Conservation (phyloP, 2,329 filamentous ascomycete genomes). For the Magnaporthiopsis incrustans region DNA sequence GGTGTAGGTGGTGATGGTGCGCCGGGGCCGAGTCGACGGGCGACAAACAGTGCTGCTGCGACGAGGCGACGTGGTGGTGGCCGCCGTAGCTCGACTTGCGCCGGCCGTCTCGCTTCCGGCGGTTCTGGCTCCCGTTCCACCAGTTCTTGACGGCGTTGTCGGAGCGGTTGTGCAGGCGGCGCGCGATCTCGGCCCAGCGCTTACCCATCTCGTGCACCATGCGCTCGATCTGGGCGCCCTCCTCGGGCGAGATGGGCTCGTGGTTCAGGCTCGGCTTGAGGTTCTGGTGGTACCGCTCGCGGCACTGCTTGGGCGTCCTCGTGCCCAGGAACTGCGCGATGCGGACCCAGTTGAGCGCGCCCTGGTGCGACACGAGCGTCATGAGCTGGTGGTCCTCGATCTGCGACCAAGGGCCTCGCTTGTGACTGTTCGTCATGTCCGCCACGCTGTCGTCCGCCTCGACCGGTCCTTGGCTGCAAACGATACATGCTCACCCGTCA, state of each 20-base stretch:
- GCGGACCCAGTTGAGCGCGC: slow-evolving; percentile 51
- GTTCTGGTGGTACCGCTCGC: slow-evolving; percentile 91
- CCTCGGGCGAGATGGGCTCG: slow-evolving; percentile 62
- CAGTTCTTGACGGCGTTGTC: slow-evolving; percentile 97
- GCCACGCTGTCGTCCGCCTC: not conserved
- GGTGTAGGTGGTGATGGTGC: slow-evolving; percentile 16
- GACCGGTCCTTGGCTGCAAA: not conserved
- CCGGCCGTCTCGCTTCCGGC: slow-evolving; percentile 49
- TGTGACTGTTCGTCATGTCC: not conserved
- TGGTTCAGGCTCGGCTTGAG: slow-evolving; percentile 70
- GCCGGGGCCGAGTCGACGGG: slow-evolving; percentile 16
- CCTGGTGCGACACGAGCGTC: slow-evolving; percentile 57
- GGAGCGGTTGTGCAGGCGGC: slow-evolving; percentile 72
- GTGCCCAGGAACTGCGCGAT: slow-evolving; percentile 32
- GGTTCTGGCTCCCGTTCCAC: slow-evolving; percentile 93
- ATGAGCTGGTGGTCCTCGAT: slow-evolving; percentile 61
- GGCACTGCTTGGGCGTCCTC: slow-evolving; percentile 87
- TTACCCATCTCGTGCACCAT: slow-evolving; percentile 74
- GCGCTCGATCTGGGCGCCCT: slow-evolving; percentile 65
- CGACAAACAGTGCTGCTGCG: slow-evolving; percentile 5
- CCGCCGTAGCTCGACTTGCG: slow-evolving; percentile 22
- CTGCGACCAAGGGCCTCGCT: slow-evolving; percentile 52
- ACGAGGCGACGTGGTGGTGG: slow-evolving; percentile 12
- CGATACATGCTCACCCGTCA: not conserved
- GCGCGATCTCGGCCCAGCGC: slow-evolving; percentile 86